phyloP scores from a whole-genome alignment of 305 asterid genomes.

The Fraxinus dipetala region DNA sequence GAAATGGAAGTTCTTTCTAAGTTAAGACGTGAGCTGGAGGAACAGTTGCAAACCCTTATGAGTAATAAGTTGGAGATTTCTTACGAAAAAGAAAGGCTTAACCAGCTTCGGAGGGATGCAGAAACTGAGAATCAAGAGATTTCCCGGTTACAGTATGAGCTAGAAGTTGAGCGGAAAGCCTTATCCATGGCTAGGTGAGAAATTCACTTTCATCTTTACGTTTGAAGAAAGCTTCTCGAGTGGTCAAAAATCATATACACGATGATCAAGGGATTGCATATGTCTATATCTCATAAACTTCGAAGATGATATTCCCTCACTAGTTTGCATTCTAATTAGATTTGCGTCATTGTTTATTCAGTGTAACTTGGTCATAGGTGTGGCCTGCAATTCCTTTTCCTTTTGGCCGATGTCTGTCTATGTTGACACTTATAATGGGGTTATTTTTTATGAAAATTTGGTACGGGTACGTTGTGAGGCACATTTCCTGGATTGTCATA shows the following conservation, averaged over 20 bases:
- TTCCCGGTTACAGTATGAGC: conserved; percentile 77
- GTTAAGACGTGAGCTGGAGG: conserved; percentile 80
- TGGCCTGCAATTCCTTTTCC: neutral
- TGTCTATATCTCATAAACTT: neutral
- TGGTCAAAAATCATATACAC: neutral
- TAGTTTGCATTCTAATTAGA: neutral
- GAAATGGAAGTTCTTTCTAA: conserved; percentile 80
- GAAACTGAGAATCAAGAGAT: conserved; percentile 79
- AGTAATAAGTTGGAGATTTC: conserved; percentile 71
- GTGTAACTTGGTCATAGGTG: neutral
- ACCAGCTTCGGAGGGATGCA: conserved; percentile 73
- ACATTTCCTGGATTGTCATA: neutral
- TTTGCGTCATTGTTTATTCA: neutral
- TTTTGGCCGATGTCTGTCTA: neutral
- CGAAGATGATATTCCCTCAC: neutral
- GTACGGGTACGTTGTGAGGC: neutral
- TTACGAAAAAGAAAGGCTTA: conserved; percentile 78
- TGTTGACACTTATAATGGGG: neutral
- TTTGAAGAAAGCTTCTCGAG: conserved; percentile 16
- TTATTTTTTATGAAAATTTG: neutral
- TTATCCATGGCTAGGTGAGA: conserved; percentile 82
- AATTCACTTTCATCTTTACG: conserved; percentile 20
- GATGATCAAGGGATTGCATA: neutral
- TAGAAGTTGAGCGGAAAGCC: conserved; percentile 96
- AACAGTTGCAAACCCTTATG: conserved; percentile 69